phyloP scores from a whole-genome alignment of 1,139 yeast genomes.

The Lodderomyces pseudojiufengensis region DNA sequence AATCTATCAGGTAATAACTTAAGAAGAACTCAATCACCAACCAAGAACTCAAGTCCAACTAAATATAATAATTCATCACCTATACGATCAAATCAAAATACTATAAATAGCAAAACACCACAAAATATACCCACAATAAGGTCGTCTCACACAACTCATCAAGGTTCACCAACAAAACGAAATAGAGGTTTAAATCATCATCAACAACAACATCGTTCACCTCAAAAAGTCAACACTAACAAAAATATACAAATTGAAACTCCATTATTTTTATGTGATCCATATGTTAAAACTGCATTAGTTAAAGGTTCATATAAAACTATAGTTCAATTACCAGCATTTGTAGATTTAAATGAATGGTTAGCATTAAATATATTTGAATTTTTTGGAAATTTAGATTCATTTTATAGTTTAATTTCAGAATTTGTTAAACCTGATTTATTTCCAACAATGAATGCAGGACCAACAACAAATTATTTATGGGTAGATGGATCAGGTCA shows the following conservation, averaged over 20 bases:
- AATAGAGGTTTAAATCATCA: conserved; percentile 14
- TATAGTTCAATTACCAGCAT: conserved; percentile 90
- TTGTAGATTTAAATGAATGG: conserved; percentile 95
- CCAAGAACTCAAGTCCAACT: conserved; percentile 20
- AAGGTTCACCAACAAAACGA: conserved; percentile 33
- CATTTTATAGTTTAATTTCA: conserved; percentile 81
- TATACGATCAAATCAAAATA: conserved; percentile 2
- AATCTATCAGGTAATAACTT: conserved; percentile 31
- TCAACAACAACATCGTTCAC: conserved; percentile 15
- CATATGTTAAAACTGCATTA: conserved; percentile 87
- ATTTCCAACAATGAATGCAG: conserved; percentile 94
- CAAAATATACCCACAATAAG: conserved; percentile 4
- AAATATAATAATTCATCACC: conserved; percentile 26
- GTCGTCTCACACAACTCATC: neutral
- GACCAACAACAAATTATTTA: conserved; percentile 83
- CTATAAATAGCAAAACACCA: conserved; percentile 2
- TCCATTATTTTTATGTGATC: conserved; percentile 83
- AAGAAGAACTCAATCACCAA: conserved; percentile 37
- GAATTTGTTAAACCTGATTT: conserved; percentile 88
- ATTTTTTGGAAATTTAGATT: conserved; percentile 78
- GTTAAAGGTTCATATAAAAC: conserved; percentile 98
- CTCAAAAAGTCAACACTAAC: conserved; percentile 6
- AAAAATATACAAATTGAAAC: conserved; percentile 7
- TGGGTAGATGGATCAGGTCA: conserved; percentile 84
- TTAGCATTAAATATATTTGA: conserved; percentile 90